Evolutionary conservation across 495 filamentous ascomycete genomes (phyloP), one percentile per base, ranked within the genome.

Genomic region (Hyaloscypha variabilis): DNA sequence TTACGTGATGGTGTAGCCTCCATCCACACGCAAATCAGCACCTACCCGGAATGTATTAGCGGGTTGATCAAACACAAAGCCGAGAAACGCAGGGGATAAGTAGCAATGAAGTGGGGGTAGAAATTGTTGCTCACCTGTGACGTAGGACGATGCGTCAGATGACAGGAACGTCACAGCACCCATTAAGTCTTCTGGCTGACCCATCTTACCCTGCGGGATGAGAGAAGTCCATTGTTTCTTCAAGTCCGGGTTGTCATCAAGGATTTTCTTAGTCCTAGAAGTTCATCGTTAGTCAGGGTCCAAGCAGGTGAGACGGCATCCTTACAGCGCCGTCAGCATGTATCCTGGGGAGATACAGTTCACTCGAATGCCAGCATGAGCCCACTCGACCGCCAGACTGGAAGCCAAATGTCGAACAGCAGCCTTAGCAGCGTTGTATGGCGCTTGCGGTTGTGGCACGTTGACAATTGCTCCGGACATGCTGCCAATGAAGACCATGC

Each of bases 391-490:
- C 26, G 89, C 89, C 58, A 97, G 82, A 42, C 89, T 88, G 72
- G 96, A 96, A 51, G 94, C 97, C 64, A 97, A 74, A 77, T 96
- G 92, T 31, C 86, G 85, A 2, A 97, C 85, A 8, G 91, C 94
- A 23, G 92, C 93, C 76, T 97, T 97, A 69, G 86, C 87, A 2
- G 94, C 93, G 21, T 93, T 90, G 76, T 97, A 97, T 0, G 94
- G 93, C 71, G 91, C 89, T 74, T 97, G 94, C 6, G 93, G 93
- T 75, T 99, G 94, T 3, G 94, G 94, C 6, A 97, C 88, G 66
- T 97, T 97, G 73, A 97, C 94, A 68, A 97, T 92, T 39, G 87
- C 77, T 50, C 93, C 94, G 34, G 88, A 92, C 95, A 99, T 97
- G 83, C 89, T 93, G 19, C 93, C 93, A 69, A 97, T 97, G 80